A percentile compares a stretch with the other conserved stretches of the same genome.
These are phyloP conservation scores for Chalciporus piperatus DNA, from an alignment of 768 basidiomycete species.

Conservation along the genomic window DNA sequence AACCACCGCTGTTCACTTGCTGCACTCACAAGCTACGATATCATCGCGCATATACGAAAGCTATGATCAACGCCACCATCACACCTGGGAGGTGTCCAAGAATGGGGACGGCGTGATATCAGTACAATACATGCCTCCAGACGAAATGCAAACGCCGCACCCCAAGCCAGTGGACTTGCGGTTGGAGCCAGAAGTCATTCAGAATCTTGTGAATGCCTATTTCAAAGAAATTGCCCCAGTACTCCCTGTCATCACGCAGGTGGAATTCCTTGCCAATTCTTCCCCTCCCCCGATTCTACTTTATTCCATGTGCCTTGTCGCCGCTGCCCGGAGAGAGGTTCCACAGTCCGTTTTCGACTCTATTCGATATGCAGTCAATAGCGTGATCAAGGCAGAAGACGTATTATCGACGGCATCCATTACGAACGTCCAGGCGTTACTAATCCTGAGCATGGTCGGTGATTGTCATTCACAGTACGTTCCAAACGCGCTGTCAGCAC, in stretches of 20 bases:
- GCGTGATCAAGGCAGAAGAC: constrained; percentile 84
- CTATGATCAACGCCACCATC: constrained; percentile 86
- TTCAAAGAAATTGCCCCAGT: constrained; percentile 87
- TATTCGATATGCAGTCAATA: constrained; percentile 84
- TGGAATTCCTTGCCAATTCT: constrained; percentile 77
- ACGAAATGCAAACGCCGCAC: constrained; percentile 52
- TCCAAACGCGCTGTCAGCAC: constrained; percentile 78
- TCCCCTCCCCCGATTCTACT: constrained; percentile 79
- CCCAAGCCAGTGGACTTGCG: constrained; percentile 68
- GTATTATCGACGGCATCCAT: constrained; percentile 85
- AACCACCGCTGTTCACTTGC: constrained; percentile 78
- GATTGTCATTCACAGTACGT: constrained; percentile 91
- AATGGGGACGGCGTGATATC: constrained; percentile 86
- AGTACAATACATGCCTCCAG: constrained; percentile 60
- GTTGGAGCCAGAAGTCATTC: constrained; percentile 74
- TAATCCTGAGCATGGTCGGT: constrained; percentile 83
- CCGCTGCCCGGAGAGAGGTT: constrained; percentile 80
- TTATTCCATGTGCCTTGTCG: constrained; percentile 92
- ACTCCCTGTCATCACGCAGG: constrained; percentile 83
- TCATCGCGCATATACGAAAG: constrained; percentile 82
- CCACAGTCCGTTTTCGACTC: constrained; percentile 87
- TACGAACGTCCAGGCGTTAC: constrained; percentile 82
- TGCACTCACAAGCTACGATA: constrained; percentile 88
- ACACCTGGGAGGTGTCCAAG: constrained; percentile 82
- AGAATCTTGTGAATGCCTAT: constrained; percentile 86